Evolutionary conservation across 2,329 filamentous ascomycete genomes (phyloP).

Genomic region (Hymenoscyphus linearis): DNA sequence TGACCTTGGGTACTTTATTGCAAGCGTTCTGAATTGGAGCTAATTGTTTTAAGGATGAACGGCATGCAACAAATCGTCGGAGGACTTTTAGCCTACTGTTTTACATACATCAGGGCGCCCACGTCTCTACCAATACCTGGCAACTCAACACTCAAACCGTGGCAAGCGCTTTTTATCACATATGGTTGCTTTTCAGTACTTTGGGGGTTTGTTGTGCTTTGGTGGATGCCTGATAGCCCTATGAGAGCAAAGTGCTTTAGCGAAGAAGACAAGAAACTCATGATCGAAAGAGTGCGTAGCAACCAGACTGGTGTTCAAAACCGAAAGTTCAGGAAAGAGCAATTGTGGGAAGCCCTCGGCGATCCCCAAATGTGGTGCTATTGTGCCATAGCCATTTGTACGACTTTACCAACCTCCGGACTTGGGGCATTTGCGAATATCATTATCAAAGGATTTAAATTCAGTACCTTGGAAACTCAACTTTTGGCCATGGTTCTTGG

Average conservation of each 20-base stretch:
- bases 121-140: conserved; percentile 28
- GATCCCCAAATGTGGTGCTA: conserved; percentile 58
- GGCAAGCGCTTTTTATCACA: conserved; percentile 53
- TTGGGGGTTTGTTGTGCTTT: conserved; percentile 37
- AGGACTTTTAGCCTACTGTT: conserved; percentile 58
- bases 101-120: conserved; percentile 40
- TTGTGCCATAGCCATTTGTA: conserved; percentile 45
- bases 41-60: conserved; percentile 62
- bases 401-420: conserved; percentile 67
- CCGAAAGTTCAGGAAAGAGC: conserved; percentile 43
- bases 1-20: not conserved
- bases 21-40: not conserved
- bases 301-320: conserved; percentile 54
- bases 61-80: conserved; percentile 64
- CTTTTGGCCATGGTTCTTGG: conserved; percentile 71
- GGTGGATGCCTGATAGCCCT: conserved; percentile 25
- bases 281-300: conserved; percentile 46
- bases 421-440: conserved; percentile 70
- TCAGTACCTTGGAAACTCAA: conserved; percentile 62
- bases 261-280: conserved; percentile 26
- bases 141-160: conserved; percentile 43
- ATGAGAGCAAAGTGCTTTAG: conserved; percentile 20
- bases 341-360: conserved; percentile 46
- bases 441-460: conserved; percentile 66
- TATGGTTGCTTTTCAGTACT: conserved; percentile 41